phyloP scores from a whole-genome alignment of 208 protist genomes.

The Leishmania amazonensis region DNA sequence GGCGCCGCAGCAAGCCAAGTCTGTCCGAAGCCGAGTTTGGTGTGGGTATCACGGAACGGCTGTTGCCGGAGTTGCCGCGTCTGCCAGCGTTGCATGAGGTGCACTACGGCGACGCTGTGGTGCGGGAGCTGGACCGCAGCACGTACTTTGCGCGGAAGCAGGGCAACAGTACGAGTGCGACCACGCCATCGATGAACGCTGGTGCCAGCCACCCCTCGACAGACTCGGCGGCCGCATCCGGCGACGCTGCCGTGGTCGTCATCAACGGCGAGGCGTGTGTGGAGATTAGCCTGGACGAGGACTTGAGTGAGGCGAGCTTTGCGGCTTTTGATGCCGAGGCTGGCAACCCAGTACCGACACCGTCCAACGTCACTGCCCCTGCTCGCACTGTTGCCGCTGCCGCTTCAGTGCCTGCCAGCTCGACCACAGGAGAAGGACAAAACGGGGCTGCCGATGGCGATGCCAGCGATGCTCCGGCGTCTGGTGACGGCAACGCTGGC shows the following conservation, averaged over 20 bases:
- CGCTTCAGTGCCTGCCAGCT: not conserved
- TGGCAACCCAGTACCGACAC: not conserved
- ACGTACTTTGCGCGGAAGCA: slow-evolving; percentile 43
- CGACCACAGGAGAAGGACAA: not conserved
- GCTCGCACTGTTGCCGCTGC: not conserved
- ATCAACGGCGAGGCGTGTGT: slow-evolving; percentile 13
- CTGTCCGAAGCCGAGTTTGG: slow-evolving; percentile 72
- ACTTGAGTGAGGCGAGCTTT: slow-evolving; percentile 18
- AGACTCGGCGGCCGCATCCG: not conserved
- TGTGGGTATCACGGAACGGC: slow-evolving; percentile 77
- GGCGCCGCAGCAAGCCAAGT: slow-evolving; percentile 69
- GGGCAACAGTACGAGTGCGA: not conserved
- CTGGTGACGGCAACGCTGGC: not conserved
- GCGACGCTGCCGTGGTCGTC: slow-evolving; percentile 5
- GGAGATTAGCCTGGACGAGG: slow-evolving; percentile 26
- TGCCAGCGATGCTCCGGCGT: not conserved
- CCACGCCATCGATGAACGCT: not conserved
- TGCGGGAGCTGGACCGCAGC: slow-evolving; percentile 70
- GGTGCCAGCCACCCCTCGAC: not conserved
- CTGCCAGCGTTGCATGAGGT: slow-evolving; percentile 79
- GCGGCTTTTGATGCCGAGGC: slow-evolving; percentile 29
- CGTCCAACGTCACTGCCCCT: not conserved
- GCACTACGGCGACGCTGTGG: slow-evolving; percentile 80
- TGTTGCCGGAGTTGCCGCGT: slow-evolving; percentile 74
- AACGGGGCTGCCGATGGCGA: not conserved